Percentiles rank a stretch among this genome's conserved stretches.
Conservation (phyloP, 192 early-diverging fungal genomes). For the Jimgerdemannia lactiflua region DNA sequence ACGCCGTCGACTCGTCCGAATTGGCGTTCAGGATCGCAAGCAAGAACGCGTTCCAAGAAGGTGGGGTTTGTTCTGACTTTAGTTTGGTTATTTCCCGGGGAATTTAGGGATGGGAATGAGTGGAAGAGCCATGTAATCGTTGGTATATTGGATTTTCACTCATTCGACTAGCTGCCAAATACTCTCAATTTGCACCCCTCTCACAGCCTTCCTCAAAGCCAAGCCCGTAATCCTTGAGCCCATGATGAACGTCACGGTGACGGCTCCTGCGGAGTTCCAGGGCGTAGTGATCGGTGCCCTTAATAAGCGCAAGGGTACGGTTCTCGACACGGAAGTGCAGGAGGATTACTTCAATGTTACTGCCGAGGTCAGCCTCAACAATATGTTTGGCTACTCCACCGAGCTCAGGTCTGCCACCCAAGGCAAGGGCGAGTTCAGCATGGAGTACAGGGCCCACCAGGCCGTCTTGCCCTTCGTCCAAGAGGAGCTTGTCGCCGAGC, state of each 20-base stretch:
- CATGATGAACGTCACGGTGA: constrained; percentile 92
- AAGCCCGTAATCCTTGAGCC: constrained; percentile 89
- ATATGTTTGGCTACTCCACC: constrained; percentile 99
- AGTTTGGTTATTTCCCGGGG: no score
- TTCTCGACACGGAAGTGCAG: constrained; percentile 87
- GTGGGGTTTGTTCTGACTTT: no score
- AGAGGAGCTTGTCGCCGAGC: constrained; percentile 81
- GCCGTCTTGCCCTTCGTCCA: constrained; percentile 81
- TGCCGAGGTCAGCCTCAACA: constrained; percentile 92
- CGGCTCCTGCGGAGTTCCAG: constrained; percentile 91
- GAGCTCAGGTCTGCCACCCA: constrained; percentile 90
- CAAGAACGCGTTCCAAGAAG: constrained; percentile 83
- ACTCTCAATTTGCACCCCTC: no score
- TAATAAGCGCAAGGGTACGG: constrained; percentile 97
- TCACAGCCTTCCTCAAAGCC: constrained; percentile 67
- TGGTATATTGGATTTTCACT: no score
- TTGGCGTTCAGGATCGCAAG: constrained; percentile 93
- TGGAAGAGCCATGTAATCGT: no score
- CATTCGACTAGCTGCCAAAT: no score
- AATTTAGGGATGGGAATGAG: no score
- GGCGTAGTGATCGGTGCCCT: constrained; percentile 87
- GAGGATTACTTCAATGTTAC: constrained; percentile 89
- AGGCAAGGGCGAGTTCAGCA: constrained; percentile 98
- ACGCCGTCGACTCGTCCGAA: constrained; percentile 95
- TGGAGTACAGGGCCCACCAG: constrained; percentile 92